These are phyloP conservation scores for Crithidia thermophila DNA, from an alignment of 208 protist genomes.

Conservation along the genomic window DNA sequence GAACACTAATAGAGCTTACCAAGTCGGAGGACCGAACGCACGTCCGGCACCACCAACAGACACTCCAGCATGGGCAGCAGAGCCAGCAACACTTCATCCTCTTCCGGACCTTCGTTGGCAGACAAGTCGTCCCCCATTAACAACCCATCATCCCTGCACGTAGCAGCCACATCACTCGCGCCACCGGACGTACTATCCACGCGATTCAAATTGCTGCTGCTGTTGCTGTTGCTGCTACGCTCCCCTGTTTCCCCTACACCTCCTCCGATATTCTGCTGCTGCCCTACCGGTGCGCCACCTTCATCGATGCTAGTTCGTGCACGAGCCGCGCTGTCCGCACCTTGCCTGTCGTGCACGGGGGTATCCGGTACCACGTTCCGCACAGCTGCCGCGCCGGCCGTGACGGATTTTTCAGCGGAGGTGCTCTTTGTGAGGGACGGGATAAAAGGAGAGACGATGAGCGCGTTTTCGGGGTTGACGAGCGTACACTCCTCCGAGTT, in stretches of 20 bases:
- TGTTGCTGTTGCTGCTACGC: too few relatives aligned
- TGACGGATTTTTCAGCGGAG: conserved; percentile 6
- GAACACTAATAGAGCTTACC: conserved; percentile 53
- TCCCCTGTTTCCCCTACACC: too few relatives aligned
- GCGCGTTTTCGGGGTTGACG: conserved; percentile 78
- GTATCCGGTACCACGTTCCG: not conserved
- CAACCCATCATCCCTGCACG: conserved; percentile 2
- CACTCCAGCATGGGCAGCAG: conserved; percentile 80
- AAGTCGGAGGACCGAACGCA: conserved; percentile 76
- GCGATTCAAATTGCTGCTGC: not conserved
- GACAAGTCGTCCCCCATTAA: conserved; percentile 17
- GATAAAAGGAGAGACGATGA: conserved; percentile 81
- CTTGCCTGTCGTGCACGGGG: not conserved
- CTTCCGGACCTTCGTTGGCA: conserved; percentile 28
- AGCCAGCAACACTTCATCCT: conserved; percentile 75
- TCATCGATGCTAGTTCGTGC: too few relatives aligned
- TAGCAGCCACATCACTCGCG: not conserved
- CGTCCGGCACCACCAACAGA: conserved; percentile 81
- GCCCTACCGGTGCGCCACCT: too few relatives aligned
- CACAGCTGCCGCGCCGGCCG: not conserved
- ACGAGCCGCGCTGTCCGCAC: too few relatives aligned
- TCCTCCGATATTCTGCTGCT: too few relatives aligned
- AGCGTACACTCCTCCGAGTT: conserved; percentile 83
- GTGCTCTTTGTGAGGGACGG: conserved; percentile 37
- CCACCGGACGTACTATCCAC: not conserved